A percentile compares a stretch with the other conserved stretches of the same genome.
phyloP scores from a whole-genome alignment of 225 moss, liverwort and hornwort species.

The Takakia lepidozioides region DNA sequence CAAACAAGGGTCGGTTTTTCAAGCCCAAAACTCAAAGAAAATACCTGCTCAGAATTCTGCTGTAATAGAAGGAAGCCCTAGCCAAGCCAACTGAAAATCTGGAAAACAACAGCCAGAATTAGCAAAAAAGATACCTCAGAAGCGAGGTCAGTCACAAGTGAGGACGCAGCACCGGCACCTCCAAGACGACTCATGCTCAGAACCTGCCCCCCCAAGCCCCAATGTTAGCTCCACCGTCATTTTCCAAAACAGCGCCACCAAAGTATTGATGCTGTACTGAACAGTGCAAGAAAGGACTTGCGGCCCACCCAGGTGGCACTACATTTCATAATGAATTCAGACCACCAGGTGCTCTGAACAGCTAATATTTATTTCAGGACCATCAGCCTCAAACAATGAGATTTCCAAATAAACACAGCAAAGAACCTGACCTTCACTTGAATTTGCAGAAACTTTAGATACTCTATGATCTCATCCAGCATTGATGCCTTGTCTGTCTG shows the following conservation, averaged over 20 bases:
- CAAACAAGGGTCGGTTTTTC: no score
- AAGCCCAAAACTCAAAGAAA: no score
- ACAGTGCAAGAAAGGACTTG: no score
- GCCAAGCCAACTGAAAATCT: no score
- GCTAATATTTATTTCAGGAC: neutral
- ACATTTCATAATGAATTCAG: conserved; percentile 2
- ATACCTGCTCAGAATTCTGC: no score
- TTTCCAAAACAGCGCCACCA: neutral
- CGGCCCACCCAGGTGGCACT: neutral
- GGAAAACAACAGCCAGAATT: neutral
- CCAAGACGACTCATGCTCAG: conserved; percentile 98
- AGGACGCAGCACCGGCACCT: conserved; percentile 88
- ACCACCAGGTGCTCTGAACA: neutral
- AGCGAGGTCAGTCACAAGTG: conserved; percentile 71
- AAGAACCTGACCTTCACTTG: conserved; percentile 99
- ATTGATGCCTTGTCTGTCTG: conserved; percentile 98
- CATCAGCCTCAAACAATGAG: neutral
- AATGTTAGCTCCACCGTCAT: no score
- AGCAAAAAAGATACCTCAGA: conserved; percentile 68
- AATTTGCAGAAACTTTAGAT: conserved; percentile 93
- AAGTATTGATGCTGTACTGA: no score
- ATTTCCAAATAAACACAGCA: no score
- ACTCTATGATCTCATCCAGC: conserved; percentile 97
- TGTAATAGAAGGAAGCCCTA: no score
- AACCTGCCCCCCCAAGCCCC: conserved; percentile 41